phyloP scores from a whole-genome alignment of 179 eudicot genomes.

The Actinidia polygama region DNA sequence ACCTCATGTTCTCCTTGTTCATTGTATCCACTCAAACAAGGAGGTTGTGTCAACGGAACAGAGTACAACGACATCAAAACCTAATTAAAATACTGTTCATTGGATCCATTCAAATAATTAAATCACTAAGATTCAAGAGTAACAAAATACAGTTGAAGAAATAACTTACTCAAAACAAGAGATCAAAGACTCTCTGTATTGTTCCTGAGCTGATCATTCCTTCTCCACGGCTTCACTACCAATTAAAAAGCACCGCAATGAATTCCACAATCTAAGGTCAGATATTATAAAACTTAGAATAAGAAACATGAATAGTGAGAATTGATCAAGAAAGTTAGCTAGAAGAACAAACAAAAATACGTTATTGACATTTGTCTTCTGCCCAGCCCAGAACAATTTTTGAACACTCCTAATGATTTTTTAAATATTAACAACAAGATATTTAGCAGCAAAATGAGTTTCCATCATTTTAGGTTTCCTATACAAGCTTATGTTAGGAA shows the following conservation, averaged over 20 bases:
- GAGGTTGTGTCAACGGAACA: background rate
- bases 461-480: no score
- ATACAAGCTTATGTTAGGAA: no score
- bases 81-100: no score
- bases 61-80: background rate
- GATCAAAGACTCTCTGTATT: constrained; percentile 71
- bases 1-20: background rate
- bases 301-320: background rate
- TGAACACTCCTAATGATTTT: no score
- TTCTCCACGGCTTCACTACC: constrained; percentile 81
- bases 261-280: constrained; percentile 83
- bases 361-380: no score
- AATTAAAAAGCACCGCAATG: constrained; percentile 82
- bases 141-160: background rate
- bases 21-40: background rate
- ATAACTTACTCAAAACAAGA: constrained; percentile 87
- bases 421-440: no score
- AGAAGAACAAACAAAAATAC: constrained; percentile 10
- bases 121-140: no score
- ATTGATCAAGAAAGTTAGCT: background rate
- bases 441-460: no score
- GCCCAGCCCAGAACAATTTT: no score
- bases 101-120: no score
- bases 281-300: constrained; percentile 13
- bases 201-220: constrained; percentile 86